Conservation (phyloP, 768 basidiomycete species). For the Nidularia pulvinata region DNA sequence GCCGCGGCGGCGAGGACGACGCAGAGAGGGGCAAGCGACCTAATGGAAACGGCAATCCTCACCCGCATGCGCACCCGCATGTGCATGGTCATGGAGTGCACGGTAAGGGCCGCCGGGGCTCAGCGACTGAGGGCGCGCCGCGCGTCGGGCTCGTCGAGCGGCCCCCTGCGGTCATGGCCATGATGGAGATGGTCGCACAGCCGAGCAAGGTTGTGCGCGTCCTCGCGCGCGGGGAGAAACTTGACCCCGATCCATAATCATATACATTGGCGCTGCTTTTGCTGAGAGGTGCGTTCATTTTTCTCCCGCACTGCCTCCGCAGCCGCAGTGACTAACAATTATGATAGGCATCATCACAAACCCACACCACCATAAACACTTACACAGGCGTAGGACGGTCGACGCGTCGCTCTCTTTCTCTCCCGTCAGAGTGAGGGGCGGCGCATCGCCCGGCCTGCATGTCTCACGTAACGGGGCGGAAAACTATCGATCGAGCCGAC, state of each 20-base stretch:
- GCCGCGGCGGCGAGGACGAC: slow-evolving; percentile 23
- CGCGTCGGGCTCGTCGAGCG: slow-evolving; percentile 61
- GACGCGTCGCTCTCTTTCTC: too few species aligned
- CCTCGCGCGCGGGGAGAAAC: slow-evolving; percentile 82
- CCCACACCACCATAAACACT: too few species aligned
- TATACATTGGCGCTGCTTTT: neutral
- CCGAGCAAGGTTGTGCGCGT: slow-evolving; percentile 78
- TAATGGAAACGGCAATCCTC: neutral
- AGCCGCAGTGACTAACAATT: too few species aligned
- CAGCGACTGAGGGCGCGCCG: neutral
- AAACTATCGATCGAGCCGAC: too few species aligned
- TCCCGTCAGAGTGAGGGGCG: too few species aligned
- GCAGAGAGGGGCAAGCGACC: slow-evolving; percentile 21
- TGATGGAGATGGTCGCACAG: slow-evolving; percentile 79
- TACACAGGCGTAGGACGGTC: too few species aligned
- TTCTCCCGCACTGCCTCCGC: neutral
- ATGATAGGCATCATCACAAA: too few species aligned
- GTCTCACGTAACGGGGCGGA: too few species aligned
- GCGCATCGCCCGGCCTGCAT: too few species aligned
- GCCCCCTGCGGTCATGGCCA: slow-evolving; percentile 74
- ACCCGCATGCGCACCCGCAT: slow-evolving; percentile 19
- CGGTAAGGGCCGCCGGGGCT: slow-evolving; percentile 10
- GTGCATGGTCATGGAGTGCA: slow-evolving; percentile 13
- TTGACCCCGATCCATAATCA: slow-evolving; percentile 47
- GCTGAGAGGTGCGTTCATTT: neutral